phyloP scores from a whole-genome alignment of 495 filamentous ascomycete species.

The Aspergillus wentii region DNA sequence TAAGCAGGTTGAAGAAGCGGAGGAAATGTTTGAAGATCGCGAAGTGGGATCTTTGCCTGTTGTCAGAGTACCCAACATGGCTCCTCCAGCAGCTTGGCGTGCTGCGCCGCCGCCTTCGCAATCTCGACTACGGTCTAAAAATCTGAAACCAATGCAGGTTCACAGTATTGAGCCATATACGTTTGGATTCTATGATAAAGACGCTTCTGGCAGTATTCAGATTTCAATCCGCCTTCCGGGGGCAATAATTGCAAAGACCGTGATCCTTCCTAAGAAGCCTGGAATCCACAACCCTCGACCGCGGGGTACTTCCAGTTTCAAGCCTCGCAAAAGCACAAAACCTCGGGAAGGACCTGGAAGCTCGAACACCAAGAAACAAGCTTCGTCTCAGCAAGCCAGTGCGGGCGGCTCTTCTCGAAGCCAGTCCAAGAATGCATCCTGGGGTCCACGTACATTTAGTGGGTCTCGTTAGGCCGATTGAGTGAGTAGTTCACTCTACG shows the following conservation, averaged over 20 bases:
- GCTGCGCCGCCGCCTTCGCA: constrained; percentile 35
- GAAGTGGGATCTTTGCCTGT: constrained; percentile 73
- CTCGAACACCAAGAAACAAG: constrained; percentile 21
- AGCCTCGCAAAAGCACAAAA: constrained; percentile 31
- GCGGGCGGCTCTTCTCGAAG: constrained; percentile 22
- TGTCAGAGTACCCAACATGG: constrained; percentile 58
- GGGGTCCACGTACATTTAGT: constrained; percentile 23
- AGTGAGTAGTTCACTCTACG: background rate
- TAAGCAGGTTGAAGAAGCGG: constrained; percentile 66
- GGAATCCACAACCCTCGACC: constrained; percentile 16
- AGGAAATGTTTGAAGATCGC: constrained; percentile 79
- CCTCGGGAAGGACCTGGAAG: constrained; percentile 24
- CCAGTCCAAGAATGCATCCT: constrained; percentile 26
- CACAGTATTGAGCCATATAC: constrained; percentile 32
- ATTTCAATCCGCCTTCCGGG: constrained; percentile 35
- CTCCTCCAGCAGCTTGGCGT: constrained; percentile 49
- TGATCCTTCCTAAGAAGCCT: constrained; percentile 29
- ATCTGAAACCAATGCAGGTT: constrained; percentile 34
- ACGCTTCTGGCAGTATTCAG: constrained; percentile 26
- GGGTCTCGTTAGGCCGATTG: constrained; percentile 13
- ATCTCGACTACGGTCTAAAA: constrained; percentile 27
- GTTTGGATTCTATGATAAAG: constrained; percentile 31
- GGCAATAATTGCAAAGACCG: constrained; percentile 17
- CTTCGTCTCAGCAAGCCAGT: constrained; percentile 19
- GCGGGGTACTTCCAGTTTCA: constrained; percentile 25